phyloP scores from a whole-genome alignment of 192 early-diverging fungal genomes.

The Rhizophagus clarus region DNA sequence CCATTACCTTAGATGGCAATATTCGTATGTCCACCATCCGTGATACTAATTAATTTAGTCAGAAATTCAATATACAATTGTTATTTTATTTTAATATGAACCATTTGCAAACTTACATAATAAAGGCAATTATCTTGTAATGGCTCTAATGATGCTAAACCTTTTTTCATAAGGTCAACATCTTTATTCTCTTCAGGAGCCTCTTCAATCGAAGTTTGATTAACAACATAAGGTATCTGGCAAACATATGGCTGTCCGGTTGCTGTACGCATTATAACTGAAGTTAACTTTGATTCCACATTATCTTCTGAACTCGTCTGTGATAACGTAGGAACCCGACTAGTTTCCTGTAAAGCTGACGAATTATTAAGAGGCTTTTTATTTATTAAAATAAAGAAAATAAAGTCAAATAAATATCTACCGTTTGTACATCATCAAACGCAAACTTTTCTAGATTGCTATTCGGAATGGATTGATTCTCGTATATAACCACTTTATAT shows the following conservation, averaged over 20 bases:
- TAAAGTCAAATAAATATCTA: background rate
- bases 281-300: slow-evolving; percentile 16
- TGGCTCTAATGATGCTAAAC: slow-evolving; percentile 59
- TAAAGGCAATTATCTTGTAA: slow-evolving; percentile 51
- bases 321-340: background rate
- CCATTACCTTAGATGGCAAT: slow-evolving; percentile 62
- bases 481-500: slow-evolving; percentile 36
- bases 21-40: slow-evolving; percentile 85
- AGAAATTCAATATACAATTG: background rate
- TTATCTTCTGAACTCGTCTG: background rate
- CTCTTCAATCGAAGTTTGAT: slow-evolving; percentile 23
- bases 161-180: slow-evolving; percentile 48
- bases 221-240: slow-evolving; percentile 50
- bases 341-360: background rate
- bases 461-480: background rate
- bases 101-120: slow-evolving; percentile 36
- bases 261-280: slow-evolving; percentile 44
- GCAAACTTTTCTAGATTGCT: background rate
- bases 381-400: background rate
- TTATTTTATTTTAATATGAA: background rate
- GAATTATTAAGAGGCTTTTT: background rate
- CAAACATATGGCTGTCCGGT: slow-evolving; percentile 55
- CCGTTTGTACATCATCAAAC: background rate
- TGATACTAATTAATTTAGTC: slow-evolving; percentile 12
- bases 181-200: slow-evolving; percentile 38